Evolutionary conservation across 176 grass and related monocot genomes (phyloP), one percentile per base, ranked within the genome.

Genomic region (Aegilops speltoides): DNA sequence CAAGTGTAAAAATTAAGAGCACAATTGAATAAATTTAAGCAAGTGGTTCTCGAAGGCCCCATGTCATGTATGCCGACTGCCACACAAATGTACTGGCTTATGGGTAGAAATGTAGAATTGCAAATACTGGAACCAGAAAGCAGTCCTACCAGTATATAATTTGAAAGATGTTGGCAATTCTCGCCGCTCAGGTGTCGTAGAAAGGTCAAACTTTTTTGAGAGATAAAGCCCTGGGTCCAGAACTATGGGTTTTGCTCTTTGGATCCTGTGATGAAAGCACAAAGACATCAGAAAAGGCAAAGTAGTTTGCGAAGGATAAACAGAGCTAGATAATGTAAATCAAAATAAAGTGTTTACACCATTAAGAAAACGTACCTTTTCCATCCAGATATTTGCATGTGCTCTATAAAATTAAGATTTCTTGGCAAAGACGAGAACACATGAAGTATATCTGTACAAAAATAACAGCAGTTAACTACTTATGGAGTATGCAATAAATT

Each of bases 321-420:
- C 8, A 74, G 24, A 88, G 32, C 15, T 37, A 31, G 31, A 91
- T 45, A 54, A 59, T 41, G 12, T 73, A 22, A 84, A 71, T 22
- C 59, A 46, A 20, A 66, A 71, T 13, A 25, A 70, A 63, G 76
- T 70, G 22, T 15, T 19, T 5, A 61, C 72, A n/a, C 4, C 56
- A 75, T 54, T 17, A 67, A 71, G 19, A 13, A 68, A 73, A 76
- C 92, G 93, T 93, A 96, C 97, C 94, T 3, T 93, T 99, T 99
- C 97, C 97, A 99, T 26, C 94, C 97, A 70, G 94, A 79, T 88
- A 99, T 83, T 80, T 88, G 88, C 89, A 96, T 91, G 38, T 99
- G 90, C 86, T 99, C 94, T 85, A 99, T 90, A 86, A 99, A 99
- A 94, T 96, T 99, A 82, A 99, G 94, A 93, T 94, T 96, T 83